Base-by-base conservation (phyloP, 495 filamentous ascomycete genomes). In the Daldinia loculata region DNA sequence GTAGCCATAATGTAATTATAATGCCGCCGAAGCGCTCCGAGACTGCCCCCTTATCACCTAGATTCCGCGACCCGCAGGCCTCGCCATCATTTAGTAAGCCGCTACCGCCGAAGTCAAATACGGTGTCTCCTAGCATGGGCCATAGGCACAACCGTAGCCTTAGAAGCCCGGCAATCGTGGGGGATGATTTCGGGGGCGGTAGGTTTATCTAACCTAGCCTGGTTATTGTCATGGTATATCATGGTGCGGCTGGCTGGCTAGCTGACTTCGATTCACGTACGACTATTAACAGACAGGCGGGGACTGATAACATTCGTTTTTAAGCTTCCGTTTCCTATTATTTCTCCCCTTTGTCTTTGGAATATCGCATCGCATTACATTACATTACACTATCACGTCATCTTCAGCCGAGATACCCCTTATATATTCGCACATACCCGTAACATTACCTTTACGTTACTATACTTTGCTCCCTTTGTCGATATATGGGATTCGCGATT, bases 321-420 rank as follows among this genome's bases (percentile, higher is more conserved):
- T 26, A 17, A 15, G 32, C 27, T 43, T 53, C 24, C 5, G 5
- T 30, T 29, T 32, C n/a, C 12, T 36, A 24, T 22, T 45, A 15
- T 26, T 27, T 32, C 4, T 55, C 38, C 32, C 65, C 59, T 69
- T 69, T 62, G 66, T 57, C 19, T 12, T 48, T 48, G 19, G 19
- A 51, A 5, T 19, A 34, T 36, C 26, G 56, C 57, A 57, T 41
- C 30, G 11, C 45, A 26, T 66, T 4, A 30, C 56, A 60, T 66
- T 15, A 22, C 19, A 48, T 22, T 48, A 48, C 8, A 22, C 22
- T 11, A 22, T 7, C 7, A 34, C 43, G 0, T 57, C 57, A 61
- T 62, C 17, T 62, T 69, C 66, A 69, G 59, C 59, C 43, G 66
- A 69, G 66, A 69, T 69, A 67, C 65, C 65, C 64, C 56, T 27